Evolutionary conservation across 164 flowering plant species (phyloP), one percentile per base, ranked within the genome.

Genomic region (Tetrastigma voinierianum): DNA sequence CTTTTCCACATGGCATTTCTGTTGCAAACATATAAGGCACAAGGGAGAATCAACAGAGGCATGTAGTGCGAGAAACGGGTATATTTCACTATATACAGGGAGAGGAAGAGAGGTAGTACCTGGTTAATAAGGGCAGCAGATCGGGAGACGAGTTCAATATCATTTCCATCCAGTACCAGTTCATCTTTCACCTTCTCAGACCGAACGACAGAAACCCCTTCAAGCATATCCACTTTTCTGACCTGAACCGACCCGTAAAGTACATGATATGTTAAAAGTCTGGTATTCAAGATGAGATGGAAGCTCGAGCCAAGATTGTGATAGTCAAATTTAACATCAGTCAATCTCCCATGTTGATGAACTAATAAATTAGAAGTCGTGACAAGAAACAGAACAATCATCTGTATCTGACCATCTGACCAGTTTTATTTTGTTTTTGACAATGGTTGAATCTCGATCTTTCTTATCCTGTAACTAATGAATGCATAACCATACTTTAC

Each of bases 1-100:
- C 90, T 58, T 86, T 86, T 86, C 84, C 40, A 86, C 90, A 77
- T 84, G 90, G 53, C 88, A 84, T 83, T 84, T 86, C 90, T 86
- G 88, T 18, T 17, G 12, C 43, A 56, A n/a, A 54, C 21, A 55
- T 20, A 61, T 11, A 61, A 32, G 46, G 57, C n/a, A 15, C 24
- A 51, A 21, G 7, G 55, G 10, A 17, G 14, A 4, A 20, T 46
- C 17, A 2, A 6, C 18, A 16, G 10, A 14, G 57, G 10, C 16
- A 53, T 16, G 18, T 20, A 9, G 4, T 18, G 21, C n/a, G 4
- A n/a, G n/a, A 17, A 16, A 4, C 18, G n/a, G 10, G 57, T 10
- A 3, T n/a, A n/a, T 16, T 25, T 21, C 12, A 25, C 9, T 51
- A 15, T 0, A 15, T 4, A 13, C 40, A 44, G 52, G 51, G 14